phyloP scores from a whole-genome alignment of 2,329 filamentous ascomycete species.

The Monosporascus sp. region DNA sequence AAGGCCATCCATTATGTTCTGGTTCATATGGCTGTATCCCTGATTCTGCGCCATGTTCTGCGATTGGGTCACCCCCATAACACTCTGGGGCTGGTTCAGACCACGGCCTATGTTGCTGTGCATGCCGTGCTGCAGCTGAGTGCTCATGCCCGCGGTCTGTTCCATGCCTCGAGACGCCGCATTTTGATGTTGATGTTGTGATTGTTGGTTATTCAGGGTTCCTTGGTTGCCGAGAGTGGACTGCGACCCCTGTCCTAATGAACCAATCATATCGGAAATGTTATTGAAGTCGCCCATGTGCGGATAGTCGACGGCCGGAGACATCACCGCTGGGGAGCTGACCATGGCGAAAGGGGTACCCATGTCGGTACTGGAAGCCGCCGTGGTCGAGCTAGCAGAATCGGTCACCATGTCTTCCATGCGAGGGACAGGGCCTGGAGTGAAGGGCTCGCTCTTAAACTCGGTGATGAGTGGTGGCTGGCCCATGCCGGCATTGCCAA shows the following conservation, averaged over 20 bases:
- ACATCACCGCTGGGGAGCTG: slow-evolving; percentile 49
- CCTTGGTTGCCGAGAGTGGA: slow-evolving; percentile 27
- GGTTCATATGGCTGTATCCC: slow-evolving; percentile 17
- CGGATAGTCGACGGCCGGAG: slow-evolving; percentile 44
- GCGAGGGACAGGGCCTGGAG: slow-evolving; percentile 30
- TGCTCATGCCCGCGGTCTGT: slow-evolving; percentile 26
- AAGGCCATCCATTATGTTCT: slow-evolving; percentile 25
- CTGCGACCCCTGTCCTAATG: slow-evolving; percentile 33
- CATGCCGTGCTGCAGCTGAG: slow-evolving; percentile 28
- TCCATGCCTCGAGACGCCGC: slow-evolving; percentile 24
- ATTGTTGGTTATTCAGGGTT: slow-evolving; percentile 24
- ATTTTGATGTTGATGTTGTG: slow-evolving; percentile 22
- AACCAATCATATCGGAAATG: slow-evolving; percentile 50
- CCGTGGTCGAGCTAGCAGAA: slow-evolving; percentile 28
- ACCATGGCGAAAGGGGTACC: slow-evolving; percentile 41
- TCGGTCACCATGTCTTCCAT: slow-evolving; percentile 36
- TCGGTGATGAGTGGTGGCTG: slow-evolving; percentile 45
- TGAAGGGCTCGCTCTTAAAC: slow-evolving; percentile 35
- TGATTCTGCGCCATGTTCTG: slow-evolving; percentile 22
- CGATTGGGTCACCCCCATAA: slow-evolving; percentile 25
- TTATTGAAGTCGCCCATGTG: slow-evolving; percentile 42
- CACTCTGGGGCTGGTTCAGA: slow-evolving; percentile 26
- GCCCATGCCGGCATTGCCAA: slow-evolving; percentile 57
- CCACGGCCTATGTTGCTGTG: slow-evolving; percentile 20
- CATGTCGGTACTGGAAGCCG: slow-evolving; percentile 35